A percentile compares a stretch with the other conserved stretches of the same genome.
phyloP scores from a whole-genome alignment of 2,329 filamentous ascomycete genomes.

The Venturia aucupariae region DNA sequence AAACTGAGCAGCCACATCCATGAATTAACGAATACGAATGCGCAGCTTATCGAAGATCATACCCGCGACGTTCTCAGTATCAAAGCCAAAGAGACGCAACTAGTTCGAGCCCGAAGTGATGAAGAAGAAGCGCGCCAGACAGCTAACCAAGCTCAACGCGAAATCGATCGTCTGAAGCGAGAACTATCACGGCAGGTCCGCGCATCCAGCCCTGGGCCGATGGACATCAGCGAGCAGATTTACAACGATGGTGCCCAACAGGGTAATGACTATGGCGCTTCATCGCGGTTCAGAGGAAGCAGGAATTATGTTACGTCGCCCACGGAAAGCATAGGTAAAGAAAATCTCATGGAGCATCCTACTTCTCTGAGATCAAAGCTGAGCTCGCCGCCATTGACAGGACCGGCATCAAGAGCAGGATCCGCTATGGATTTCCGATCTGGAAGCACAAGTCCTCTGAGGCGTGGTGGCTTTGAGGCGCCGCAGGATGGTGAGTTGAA shows the following conservation, averaged over 20 bases:
- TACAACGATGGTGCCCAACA: conserved; percentile 35
- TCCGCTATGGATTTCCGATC: background rate
- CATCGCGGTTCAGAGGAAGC: conserved; percentile 35
- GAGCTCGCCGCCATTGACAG: conserved; percentile 26
- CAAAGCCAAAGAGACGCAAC: conserved; percentile 95
- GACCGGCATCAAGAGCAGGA: background rate
- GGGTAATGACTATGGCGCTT: conserved; percentile 26
- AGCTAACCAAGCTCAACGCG: conserved; percentile 73
- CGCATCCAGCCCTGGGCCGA: conserved; percentile 46
- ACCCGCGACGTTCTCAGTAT: conserved; percentile 91
- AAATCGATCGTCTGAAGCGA: conserved; percentile 88
- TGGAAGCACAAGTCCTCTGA: conserved; percentile 13
- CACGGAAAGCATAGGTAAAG: conserved; percentile 39
- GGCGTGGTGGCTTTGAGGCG: conserved; percentile 21
- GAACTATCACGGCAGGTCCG: conserved; percentile 54
- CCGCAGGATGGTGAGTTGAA: conserved; percentile 17
- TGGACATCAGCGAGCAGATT: conserved; percentile 29
- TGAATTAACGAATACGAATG: conserved; percentile 94
- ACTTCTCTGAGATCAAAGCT: conserved; percentile 25
- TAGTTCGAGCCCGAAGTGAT: conserved; percentile 84
- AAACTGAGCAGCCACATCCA: conserved; percentile 80
- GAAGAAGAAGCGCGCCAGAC: conserved; percentile 80
- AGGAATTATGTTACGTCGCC: conserved; percentile 37
- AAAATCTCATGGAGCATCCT: conserved; percentile 25
- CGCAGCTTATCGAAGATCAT: conserved; percentile 92